A percentile compares a stretch with the other conserved stretches of the same genome.
These are phyloP conservation scores for Crepidotus variabilis DNA, from an alignment of 768 basidiomycete genomes.

Conservation along the genomic window DNA sequence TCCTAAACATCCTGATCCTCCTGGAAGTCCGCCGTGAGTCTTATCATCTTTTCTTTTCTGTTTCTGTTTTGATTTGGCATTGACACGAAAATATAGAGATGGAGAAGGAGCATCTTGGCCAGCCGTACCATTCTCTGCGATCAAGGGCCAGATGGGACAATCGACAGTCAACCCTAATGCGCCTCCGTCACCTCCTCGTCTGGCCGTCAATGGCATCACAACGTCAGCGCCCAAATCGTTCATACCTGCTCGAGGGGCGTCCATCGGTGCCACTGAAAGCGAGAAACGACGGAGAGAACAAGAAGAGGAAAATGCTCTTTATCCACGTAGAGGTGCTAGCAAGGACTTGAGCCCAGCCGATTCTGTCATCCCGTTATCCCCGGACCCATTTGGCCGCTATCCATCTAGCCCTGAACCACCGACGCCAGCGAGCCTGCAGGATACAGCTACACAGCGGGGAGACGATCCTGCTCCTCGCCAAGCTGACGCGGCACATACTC, in stretches of 20 bases:
- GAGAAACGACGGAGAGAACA: slow-evolving; percentile 45
- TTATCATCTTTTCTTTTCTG: slow-evolving; percentile 4
- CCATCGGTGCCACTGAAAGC: slow-evolving; percentile 36
- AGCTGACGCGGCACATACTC: slow-evolving; percentile 7
- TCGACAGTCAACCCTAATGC: slow-evolving; percentile 19
- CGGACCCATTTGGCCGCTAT: slow-evolving; percentile 78
- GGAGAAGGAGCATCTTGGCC: slow-evolving; percentile 31
- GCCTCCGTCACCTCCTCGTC: slow-evolving; percentile 52
- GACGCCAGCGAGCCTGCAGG: slow-evolving; percentile 11
- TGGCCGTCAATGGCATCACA: slow-evolving; percentile 68
- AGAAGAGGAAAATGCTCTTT: slow-evolving; percentile 47
- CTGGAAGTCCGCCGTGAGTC: slow-evolving; percentile 20
- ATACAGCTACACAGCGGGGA: slow-evolving; percentile 5
- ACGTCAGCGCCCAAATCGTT: slow-evolving; percentile 54
- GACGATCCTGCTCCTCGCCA: background rate
- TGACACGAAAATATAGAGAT: background rate
- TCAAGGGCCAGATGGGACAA: slow-evolving; percentile 25
- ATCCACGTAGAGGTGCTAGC: slow-evolving; percentile 30
- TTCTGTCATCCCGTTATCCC: slow-evolving; percentile 74
- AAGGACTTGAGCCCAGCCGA: slow-evolving; percentile 12
- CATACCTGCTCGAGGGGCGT: slow-evolving; percentile 21
- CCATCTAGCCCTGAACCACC: slow-evolving; percentile 36
- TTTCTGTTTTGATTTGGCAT: slow-evolving; percentile 5
- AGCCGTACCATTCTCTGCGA: slow-evolving; percentile 34
- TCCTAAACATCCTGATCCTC: slow-evolving; percentile 27